Evolutionary conservation across 164 flowering plant genomes (phyloP), one percentile per base, ranked within the genome.

Genomic region (Cinnamomum micranthum): DNA sequence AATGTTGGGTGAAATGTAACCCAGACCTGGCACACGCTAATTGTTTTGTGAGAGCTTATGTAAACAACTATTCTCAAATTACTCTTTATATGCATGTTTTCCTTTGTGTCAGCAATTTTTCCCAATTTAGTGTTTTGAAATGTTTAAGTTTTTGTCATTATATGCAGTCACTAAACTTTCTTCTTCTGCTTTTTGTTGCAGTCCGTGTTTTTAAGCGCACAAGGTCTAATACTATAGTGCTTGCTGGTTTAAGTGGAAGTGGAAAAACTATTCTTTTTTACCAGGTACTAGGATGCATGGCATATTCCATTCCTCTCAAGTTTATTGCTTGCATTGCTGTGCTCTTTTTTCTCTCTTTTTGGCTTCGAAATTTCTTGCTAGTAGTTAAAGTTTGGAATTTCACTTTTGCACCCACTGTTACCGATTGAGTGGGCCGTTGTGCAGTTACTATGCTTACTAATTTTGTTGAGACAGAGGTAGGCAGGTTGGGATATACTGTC

Each of bases 251-350:
- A 27, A 88, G 89, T 82, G 98, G 97, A 63, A 86, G 98, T 80
- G 98, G 98, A 2, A 94, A 92, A 77, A 94, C 97, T 50, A 78
- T 87, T 80, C 86, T 94, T 24, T 94, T 90, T 75, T 90, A 91
- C 82, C 95, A 91, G 81, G 98, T 92, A 77, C 73, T 4, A 55
- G 47, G 20, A 79, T 12, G 31, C 55, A 55, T 19, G 20, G 5
- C 20, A 19, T 3, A 55, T 14, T 55, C 19, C 60, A 55, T 14
- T 55, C 6, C 20, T 55, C n/a, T 55, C 17, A 14, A 55, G 60
- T 17, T 55, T 55, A 19, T 55, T 55, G 6, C 60, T 55, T 17
- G 60, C 60, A 55, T 55, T 19, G 2, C 4, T 13, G 60, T 19
- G 20, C 20, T 55, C 20, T 2, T 35, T 35, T 35, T 35, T 35